Percentiles rank a stretch among this genome's conserved stretches.
Evolutionary conservation across 2,329 filamentous ascomycete species (phyloP).

Genomic region (Cladobotryum protrusum): DNA sequence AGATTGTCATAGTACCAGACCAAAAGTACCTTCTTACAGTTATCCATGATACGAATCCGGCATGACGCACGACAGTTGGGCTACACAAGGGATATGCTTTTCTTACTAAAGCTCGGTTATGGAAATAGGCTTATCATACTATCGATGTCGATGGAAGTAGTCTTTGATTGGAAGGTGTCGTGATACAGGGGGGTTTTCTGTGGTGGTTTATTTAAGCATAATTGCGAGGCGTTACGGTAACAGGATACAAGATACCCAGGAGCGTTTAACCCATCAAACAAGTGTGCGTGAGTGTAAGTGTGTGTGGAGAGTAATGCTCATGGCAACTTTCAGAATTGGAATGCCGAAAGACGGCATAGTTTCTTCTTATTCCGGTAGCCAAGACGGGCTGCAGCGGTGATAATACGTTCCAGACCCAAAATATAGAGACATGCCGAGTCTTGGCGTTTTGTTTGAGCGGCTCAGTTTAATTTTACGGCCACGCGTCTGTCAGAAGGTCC

Average conservation of each 20-base stretch:
- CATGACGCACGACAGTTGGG: background rate
- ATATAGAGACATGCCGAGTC: conserved; percentile 4
- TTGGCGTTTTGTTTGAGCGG: conserved; percentile 7
- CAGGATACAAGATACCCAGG: conserved; percentile 12
- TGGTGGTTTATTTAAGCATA: conserved; percentile 11
- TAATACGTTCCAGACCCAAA: background rate
- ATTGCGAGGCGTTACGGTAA: conserved; percentile 10
- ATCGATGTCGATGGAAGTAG: too few species aligned
- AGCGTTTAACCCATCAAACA: background rate
- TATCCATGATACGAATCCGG: conserved; percentile 64
- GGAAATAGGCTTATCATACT: too few species aligned
- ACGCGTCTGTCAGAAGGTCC: background rate
- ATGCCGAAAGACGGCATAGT: too few species aligned
- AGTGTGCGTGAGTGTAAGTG: conserved; percentile 5
- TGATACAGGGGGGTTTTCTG: background rate
- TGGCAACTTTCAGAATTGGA: too few species aligned
- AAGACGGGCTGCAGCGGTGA: too few species aligned
- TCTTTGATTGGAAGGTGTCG: too few species aligned
- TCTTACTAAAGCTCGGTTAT: too few species aligned
- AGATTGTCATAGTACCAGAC: conserved; percentile 78
- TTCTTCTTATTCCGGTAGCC: too few species aligned
- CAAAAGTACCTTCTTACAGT: conserved; percentile 72
- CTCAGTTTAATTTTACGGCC: conserved; percentile 8
- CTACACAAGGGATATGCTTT: too few species aligned
- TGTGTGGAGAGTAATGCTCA: too few species aligned